Base-by-base conservation (phyloP, 1,139 yeast species). In the Yarrowia galli region DNA sequence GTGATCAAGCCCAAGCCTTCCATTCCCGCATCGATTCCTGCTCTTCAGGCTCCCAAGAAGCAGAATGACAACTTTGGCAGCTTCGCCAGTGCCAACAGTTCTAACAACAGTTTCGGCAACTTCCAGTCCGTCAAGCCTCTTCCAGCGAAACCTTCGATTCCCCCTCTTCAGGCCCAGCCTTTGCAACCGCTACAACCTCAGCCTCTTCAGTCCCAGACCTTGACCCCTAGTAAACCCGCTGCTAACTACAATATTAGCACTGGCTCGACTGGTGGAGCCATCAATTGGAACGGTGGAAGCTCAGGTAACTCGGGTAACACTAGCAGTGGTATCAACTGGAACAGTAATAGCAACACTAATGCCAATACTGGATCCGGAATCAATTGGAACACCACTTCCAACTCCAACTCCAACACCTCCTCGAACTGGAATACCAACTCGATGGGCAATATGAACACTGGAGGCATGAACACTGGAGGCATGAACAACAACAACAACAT, bases 31-130 rank as follows among this genome's bases (percentile, higher is more conserved):
- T 54, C 63, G 7, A 42, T 56, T 56, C 63, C 63, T 12, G 46
- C 63, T 56, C 48, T 56, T 2, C 63, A 56, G 63, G 63, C 63
- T 9, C 63, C 63, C 23, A 42, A 40, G 28, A 35, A 35, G 25
- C 25, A 32, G 56, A 42, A 40, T 15, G 48, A 40, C 48, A 49
- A 40, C 16, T 56, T 56, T 23, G 48, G 63, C 6, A 28, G 42
- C 16, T 42, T 42, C 13, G n/a, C 46, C 18, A 40, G 38, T 2
- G 64, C 51, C 20, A 40, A 18, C 49, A 46, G 6, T 18, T 28
- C 53, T 6, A 46, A n/a, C 22, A 48, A n/a, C 23, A 28, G 22
- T 10, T 48, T 48, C 18, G 53, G 53, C 20, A 48, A 48, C 53
- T 48, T 28, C 38, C 53, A 48, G 35, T 45, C 36, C 22, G 35